Evolutionary conservation across 306 rosid species (phyloP).

Genomic region (Gillenia trifoliata): DNA sequence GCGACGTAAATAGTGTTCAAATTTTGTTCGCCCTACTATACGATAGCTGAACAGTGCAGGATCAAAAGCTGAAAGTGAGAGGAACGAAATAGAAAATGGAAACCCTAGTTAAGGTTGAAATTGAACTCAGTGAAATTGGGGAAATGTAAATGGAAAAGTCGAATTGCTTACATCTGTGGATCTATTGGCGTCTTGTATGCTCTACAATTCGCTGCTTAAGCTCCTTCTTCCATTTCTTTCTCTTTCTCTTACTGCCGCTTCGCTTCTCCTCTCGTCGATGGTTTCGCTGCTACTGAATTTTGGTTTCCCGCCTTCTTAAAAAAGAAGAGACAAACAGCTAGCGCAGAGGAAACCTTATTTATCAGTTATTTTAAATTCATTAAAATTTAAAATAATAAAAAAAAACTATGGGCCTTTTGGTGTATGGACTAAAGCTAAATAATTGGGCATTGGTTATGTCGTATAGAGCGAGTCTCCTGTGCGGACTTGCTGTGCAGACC

Average conservation of each 20-base stretch:
- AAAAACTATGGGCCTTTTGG: background rate
- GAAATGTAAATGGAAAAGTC: background rate
- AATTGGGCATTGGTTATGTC: background rate
- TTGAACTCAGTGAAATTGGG: background rate
- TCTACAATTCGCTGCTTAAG: slow-evolving; percentile 42
- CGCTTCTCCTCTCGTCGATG: too few species aligned
- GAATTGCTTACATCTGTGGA: slow-evolving; percentile 64
- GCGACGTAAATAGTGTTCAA: background rate
- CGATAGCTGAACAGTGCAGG: background rate
- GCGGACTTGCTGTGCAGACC: too few species aligned
- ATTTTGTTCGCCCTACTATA: background rate
- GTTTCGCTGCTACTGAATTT: background rate
- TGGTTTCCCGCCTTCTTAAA: slow-evolving; percentile 45
- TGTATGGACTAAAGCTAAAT: background rate
- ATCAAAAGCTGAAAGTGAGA: background rate
- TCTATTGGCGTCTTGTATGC: slow-evolving; percentile 49
- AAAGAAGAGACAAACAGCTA: background rate
- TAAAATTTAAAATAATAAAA: too few species aligned
- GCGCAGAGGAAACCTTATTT: too few species aligned
- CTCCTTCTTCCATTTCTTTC: slow-evolving; percentile 50
- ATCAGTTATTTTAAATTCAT: too few species aligned
- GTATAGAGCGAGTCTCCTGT: too few species aligned
- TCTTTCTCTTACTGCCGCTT: too few species aligned
- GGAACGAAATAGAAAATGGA: background rate
- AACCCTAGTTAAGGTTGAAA: background rate